Base-by-base conservation (phyloP, 805 yeast species). In the Lachancea fermentati region DNA sequence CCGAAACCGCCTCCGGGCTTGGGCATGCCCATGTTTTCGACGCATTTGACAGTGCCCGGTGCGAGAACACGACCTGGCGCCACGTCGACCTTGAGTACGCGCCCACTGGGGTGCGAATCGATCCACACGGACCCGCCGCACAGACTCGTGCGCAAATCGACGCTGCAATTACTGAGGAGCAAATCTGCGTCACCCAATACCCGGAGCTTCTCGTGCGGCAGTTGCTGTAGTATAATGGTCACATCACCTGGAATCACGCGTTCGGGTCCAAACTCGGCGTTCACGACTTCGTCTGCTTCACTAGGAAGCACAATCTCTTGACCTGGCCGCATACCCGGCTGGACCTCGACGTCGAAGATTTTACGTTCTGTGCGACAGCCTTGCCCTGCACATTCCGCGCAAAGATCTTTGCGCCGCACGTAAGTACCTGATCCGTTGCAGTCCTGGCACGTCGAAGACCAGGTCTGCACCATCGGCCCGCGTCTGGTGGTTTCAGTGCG, bases 191-290 rank as follows among this genome's bases (percentile, higher is more conserved):
- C 69, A 11, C 64, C 64, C 41, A 74, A 69, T 14, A 45, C 49
- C 4, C 54, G 50, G 34, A 66, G 60, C 4, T 42, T 44, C 9
- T 45, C 41, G 48, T 73, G 72, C 29, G 67, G 67, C 3, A 41
- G 12, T 28, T 49, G 51, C 16, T 40, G 41, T 17, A 82, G 56
- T 1, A 72, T 75, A 7, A 82, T 71, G 2, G 80, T 62, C 5
- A 82, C 81, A 55, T 82, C 85, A 2, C 89, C 89, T 0, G 88
- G 83, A 3, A 72, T 60, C 3, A 76, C 62, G 16, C 43, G 51
- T 37, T 54, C 54, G 14, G 45, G 48, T 4, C 54, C 57, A 18
- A 36, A 42, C 5, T 34, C 34, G 1, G 52, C 46, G 44, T 71
- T 67, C 14, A 72, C 56, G 0, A 78, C 82, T 56, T 81, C 83